Evolutionary conservation across 1,139 yeast species (phyloP), one percentile per base, ranked within the genome.

Genomic region (Candida sp.): DNA sequence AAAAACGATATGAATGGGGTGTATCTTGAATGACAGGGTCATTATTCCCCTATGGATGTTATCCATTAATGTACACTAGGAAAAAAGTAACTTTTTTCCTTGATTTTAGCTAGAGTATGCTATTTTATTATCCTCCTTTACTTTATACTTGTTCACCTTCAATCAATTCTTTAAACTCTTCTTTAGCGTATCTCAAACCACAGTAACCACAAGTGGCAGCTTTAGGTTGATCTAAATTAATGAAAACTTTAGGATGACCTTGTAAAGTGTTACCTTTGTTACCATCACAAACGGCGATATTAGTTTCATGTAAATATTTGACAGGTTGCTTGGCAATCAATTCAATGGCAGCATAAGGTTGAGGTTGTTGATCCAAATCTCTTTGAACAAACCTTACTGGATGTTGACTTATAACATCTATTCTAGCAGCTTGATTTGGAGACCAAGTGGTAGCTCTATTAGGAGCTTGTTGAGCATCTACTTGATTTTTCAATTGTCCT

Each of bases 191-290:
- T 60, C 84, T 76, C 56, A 80, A 73, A 5, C 87, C 87, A 67
- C 96, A 88, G 72, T 88, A 88, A 9, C 87, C 87, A 66, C 96
- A 87, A 27, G 87, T 74, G 47, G 79, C 79, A 27, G 87, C 74
- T 50, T 81, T 79, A 23, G 89, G 84, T 60, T 81, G 82, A 61
- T 87, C 96, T 59, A 87, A 76, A 66, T 86, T 87, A 64, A 88
- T 87, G 63, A 70, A 88, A 33, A 88, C 81, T 66, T 84, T 86
- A 41, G 96, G 96, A 61, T 88, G 96, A 21, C 96, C 96, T 56
- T 81, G 87, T 57, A 81, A 82, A 33, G 79, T 78, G 48, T 54
- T 54, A 21, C 88, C 89, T 56, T 75, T 81, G 55, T 88, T 87
- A 35, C 96, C 96, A 58, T 86, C 89, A 61, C 96, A 88, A 21